Conservation (phyloP, 129 eudicot genomes). For the Erigeron canadensis region DNA sequence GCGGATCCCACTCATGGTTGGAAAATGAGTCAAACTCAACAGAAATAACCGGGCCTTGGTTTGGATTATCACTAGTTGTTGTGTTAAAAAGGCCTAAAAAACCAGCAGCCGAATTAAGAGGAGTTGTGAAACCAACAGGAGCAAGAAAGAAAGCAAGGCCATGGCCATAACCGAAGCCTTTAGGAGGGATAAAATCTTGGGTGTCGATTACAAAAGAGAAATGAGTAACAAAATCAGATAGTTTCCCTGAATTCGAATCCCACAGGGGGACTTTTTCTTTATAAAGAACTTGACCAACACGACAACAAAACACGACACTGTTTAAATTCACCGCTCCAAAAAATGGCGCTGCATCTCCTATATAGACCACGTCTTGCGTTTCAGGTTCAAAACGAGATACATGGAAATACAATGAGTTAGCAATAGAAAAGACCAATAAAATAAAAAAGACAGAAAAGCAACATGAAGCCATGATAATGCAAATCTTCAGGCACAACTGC, state of each 20-base stretch:
- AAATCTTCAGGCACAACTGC: constrained; percentile 11
- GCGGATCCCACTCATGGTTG: constrained; percentile 49
- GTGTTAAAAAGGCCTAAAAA: constrained; percentile 49
- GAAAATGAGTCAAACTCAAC: constrained; percentile 58
- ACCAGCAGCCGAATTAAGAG: constrained; percentile 53
- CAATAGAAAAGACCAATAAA: constrained; percentile 16
- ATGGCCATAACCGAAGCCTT: constrained; percentile 32
- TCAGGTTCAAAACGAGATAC: constrained; percentile 28
- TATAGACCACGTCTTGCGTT: constrained; percentile 25
- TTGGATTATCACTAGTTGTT: constrained; percentile 29
- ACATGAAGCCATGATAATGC: constrained; percentile 19
- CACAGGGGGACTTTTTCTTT: constrained; percentile 41
- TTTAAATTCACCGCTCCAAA: constrained; percentile 43
- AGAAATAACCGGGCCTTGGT: constrained; percentile 31
- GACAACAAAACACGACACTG: constrained; percentile 18
- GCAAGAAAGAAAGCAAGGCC: constrained; percentile 57
- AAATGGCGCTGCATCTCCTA: constrained; percentile 45
- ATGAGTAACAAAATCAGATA: constrained; percentile 43
- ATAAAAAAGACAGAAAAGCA: background rate
- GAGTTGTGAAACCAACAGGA: constrained; percentile 40
- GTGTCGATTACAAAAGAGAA: constrained; percentile 46
- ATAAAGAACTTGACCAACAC: constrained; percentile 45
- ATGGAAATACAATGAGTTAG: constrained; percentile 33
- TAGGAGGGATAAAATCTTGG: background rate
- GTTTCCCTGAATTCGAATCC: constrained; percentile 36